Evolutionary conservation across 331 rosid species (phyloP), one percentile per base, ranked within the genome.

Genomic region (Dryas integrifolia): DNA sequence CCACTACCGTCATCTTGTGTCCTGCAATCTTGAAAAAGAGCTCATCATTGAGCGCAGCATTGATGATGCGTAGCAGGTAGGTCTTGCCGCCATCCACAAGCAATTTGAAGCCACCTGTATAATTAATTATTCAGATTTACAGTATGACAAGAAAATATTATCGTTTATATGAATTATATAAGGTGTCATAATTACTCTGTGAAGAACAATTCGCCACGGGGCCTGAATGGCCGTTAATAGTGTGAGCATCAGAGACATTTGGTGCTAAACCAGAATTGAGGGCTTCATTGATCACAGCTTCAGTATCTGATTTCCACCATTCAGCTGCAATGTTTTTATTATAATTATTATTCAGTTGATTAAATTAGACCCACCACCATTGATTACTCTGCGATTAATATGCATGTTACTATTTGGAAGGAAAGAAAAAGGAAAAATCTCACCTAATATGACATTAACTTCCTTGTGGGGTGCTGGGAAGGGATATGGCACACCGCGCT

Each of bases 271-370:
- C 98, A 40, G 96, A 83, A 21, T 81, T 75, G 0, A 89, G 65
- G 61, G 98, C 97, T 82, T 91, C 89, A 70, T 94, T 94, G 81
- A 94, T 84, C 43, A 94, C 78, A 9, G 87, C 82, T 77, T 94
- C 98, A 5, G 97, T 91, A 63, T 94, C 97, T 6, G 98, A 91
- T 72, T 94, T 94, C 98, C 98, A 94, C 98, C 98, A 94, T 74
- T 94, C 98, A 70, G 81, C 98, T 92, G 72, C 65, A 82, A 49
- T 35, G 21, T 50, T 9, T 65, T 68, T 18, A 35, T 24, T 61
- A 30, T 49, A 2, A 1, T 30, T 30, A 30, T 30, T 30, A 30
- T 30, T 30, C 35, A 30, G 35, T 58, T 7, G 6, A 73, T 18
- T 24, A 44, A 60, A 35, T 10, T 41, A 24, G 12, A 53, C 48